Evolutionary conservation across 495 filamentous ascomycete genomes (phyloP).

Genomic region (Delitschia confertaspora): DNA sequence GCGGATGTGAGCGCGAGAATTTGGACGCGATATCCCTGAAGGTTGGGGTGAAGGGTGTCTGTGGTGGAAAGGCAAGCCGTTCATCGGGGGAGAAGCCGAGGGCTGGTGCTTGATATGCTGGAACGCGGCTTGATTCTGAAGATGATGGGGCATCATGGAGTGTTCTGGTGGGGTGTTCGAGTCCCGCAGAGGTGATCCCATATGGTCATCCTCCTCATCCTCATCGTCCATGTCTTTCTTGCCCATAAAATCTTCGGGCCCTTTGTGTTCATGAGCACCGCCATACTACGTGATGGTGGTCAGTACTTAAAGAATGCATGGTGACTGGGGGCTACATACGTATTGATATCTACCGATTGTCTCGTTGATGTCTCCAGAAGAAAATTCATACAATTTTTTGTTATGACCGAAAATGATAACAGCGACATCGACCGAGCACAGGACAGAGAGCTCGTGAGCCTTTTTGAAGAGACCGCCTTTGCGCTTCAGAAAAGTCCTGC

Average conservation of each 20-base stretch:
- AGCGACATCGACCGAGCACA: constrained; percentile 96
- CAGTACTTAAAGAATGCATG: constrained; percentile 9
- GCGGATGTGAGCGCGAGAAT: constrained; percentile 69
- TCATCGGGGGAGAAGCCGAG: constrained; percentile 86
- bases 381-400: constrained; percentile 97
- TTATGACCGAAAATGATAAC: constrained; percentile 98
- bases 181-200: constrained; percentile 51
- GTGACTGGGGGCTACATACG: constrained; percentile 46
- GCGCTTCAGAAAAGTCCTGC: constrained; percentile 92
- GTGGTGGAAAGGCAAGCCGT: constrained; percentile 62
- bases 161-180: constrained; percentile 49
- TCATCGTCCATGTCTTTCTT: constrained; percentile 80
- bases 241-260: constrained; percentile 81
- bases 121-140: constrained; percentile 64
- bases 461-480: constrained; percentile 99
- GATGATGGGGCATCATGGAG: constrained; percentile 61
- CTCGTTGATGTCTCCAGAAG: constrained; percentile 85
- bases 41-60: constrained; percentile 75
- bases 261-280: constrained; percentile 89
- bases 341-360: constrained; percentile 79
- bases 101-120: constrained; percentile 78
- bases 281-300: constrained; percentile 57
- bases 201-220: constrained; percentile 69
- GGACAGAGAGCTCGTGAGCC: constrained; percentile 93
- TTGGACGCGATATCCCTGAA: constrained; percentile 65